A percentile compares a stretch with the other conserved stretches of the same genome.
These are phyloP conservation scores for Fusarium ramigenum DNA, from an alignment of 2,329 filamentous ascomycete genomes.

Conservation along the genomic window DNA sequence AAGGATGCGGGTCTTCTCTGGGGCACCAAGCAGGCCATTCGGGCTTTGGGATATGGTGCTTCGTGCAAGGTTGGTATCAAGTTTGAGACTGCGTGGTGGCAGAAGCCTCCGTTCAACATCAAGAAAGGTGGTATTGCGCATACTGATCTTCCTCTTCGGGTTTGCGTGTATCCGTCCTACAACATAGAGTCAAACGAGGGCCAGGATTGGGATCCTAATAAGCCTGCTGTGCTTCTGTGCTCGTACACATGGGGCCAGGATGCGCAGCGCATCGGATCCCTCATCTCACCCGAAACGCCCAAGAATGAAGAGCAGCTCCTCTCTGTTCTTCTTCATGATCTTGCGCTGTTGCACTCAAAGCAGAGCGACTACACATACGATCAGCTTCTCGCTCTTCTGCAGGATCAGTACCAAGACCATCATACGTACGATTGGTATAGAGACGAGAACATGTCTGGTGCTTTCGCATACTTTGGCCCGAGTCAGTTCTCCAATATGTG, in stretches of 20 bases:
- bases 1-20: conserved; percentile 42
- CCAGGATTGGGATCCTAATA: background rate
- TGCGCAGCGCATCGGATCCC: conserved; percentile 23
- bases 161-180: conserved; percentile 48
- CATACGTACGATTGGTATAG: conserved; percentile 36
- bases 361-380: conserved; percentile 5
- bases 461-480: conserved; percentile 35
- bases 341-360: conserved; percentile 20
- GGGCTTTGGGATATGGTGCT: conserved; percentile 44
- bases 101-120: conserved; percentile 9
- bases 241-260: conserved; percentile 38
- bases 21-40: conserved; percentile 44
- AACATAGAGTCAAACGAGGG: conserved; percentile 20
- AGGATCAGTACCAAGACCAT: conserved; percentile 20
- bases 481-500: conserved; percentile 39
- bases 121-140: conserved; percentile 6
- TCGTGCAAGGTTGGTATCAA: conserved; percentile 46
- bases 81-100: conserved; percentile 47
- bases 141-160: conserved; percentile 45
- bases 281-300: conserved; percentile 15
- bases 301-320: conserved; percentile 24
- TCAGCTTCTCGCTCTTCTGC: background rate
- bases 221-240: conserved; percentile 31
- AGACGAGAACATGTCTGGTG: conserved; percentile 36
- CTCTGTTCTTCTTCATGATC: conserved; percentile 18